Base-by-base conservation (phyloP, 2,329 filamentous ascomycete species). In the Fusarium heterosporum region DNA sequence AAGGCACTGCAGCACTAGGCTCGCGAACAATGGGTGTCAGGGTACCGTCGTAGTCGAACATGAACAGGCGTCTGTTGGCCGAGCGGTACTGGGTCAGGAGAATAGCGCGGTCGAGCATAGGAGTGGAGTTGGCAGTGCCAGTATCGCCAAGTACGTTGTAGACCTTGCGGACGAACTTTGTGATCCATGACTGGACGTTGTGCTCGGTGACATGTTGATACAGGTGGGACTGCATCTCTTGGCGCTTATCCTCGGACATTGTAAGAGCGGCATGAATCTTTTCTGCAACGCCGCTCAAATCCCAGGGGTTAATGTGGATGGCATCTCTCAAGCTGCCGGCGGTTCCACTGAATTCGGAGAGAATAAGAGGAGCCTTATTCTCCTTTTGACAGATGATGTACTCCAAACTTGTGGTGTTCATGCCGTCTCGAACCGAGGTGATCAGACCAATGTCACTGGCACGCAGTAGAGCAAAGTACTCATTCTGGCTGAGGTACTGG, bases 31-130 rank as follows among this genome's bases (percentile, higher is more conserved):
- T 98, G 1, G 94, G 93, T 5, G 96, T 98, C 54, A 99, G 85
- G 1, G 96, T 99, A 46, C 96, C 96, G 76, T 99, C 96, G 74
- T 99, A 99, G 80, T 99, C 96, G 76, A 98, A 97, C 92, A 99
- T 95, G 82, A 98, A 97, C 4, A 99, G 84, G 12, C 96, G 89
- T 79, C 92, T 93, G 64, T 86, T 86, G 5, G 93, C 89, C 38
- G 85, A 82, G 61, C 89, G 87, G 78, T 97, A 98, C 61, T 90
- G 89, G 54, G 85, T 81, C 36, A 97, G 82, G 68, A 97, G 79
- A 64, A 88, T 84, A 5, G 88, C 84, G 34, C 89, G 89, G 75
- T 98, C 93, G 19, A 98, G 87, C 3, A 90, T 85, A 1, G 95
- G 95, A 1, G 95, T 98, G 5, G 90, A 87, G 58, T 90, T 87